Percentiles rank a stretch among this genome's conserved stretches.
Conservation (phyloP, 306 rosid species). For the Astragalus glycyphyllos region DNA sequence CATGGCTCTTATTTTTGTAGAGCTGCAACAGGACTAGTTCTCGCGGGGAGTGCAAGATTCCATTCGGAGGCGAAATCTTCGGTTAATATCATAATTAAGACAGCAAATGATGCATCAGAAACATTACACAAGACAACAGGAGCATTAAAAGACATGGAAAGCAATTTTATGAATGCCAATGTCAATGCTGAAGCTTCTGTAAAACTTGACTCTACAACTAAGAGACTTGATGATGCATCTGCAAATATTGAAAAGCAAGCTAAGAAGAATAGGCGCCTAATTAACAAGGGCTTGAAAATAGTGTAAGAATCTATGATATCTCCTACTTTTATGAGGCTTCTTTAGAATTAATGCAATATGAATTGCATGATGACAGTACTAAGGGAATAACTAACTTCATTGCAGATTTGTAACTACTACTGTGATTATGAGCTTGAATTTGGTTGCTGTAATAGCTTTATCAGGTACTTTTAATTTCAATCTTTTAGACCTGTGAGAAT, state of each 20-base stretch:
- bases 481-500: background rate
- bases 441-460: constrained; percentile 65
- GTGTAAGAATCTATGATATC: constrained; percentile 51
- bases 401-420: constrained; percentile 69
- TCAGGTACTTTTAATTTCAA: constrained; percentile 51
- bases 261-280: constrained; percentile 57
- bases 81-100: constrained; percentile 67
- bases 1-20: constrained; percentile 45
- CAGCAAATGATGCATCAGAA: constrained; percentile 77
- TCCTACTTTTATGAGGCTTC: background rate
- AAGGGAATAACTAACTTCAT: constrained; percentile 21
- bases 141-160: constrained; percentile 60
- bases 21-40: constrained; percentile 68
- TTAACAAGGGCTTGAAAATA: constrained; percentile 61
- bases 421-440: constrained; percentile 56
- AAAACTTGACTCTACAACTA: constrained; percentile 60
- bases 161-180: constrained; percentile 49
- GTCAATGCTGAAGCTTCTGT: constrained; percentile 37
- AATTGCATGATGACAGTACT: too few species aligned
- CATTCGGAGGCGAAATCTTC: constrained; percentile 66
- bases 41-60: constrained; percentile 70
- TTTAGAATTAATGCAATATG: too few species aligned
- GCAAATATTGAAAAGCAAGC: constrained; percentile 64
- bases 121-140: constrained; percentile 72
- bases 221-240: constrained; percentile 63